Evolutionary conservation across 768 basidiomycete species (phyloP).

Genomic region (Mycena rosella): DNA sequence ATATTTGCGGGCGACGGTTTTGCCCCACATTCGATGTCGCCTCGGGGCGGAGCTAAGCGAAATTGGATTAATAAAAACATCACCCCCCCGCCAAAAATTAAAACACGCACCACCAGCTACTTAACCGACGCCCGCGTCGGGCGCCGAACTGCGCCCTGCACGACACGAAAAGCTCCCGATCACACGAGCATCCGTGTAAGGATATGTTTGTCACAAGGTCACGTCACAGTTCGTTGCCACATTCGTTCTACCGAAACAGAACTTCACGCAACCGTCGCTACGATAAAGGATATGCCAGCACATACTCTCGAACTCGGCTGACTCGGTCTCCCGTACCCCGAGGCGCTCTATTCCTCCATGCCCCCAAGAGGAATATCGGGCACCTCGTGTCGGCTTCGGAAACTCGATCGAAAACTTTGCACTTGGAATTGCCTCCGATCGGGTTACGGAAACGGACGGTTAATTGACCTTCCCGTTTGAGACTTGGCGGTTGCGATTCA

Average conservation of each 20-base stretch:
- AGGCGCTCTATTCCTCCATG: background rate
- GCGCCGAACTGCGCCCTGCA: no score
- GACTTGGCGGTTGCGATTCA: conserved; percentile 31
- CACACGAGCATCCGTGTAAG: conserved; percentile 1
- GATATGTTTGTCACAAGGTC: conserved; percentile 28
- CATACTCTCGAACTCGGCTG: conserved; percentile 4
- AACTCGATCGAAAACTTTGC: background rate
- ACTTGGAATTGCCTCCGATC: conserved; percentile 19
- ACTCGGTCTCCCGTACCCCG: conserved; percentile 10
- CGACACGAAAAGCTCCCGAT: background rate
- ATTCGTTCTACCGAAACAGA: conserved; percentile 1
- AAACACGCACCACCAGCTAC: no score
- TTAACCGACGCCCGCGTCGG: no score
- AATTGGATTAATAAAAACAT: no score
- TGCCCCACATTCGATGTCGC: no score
- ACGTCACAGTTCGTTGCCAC: conserved; percentile 26
- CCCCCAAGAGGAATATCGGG: background rate
- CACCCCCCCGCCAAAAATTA: no score
- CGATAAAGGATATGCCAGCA: conserved; percentile 11
- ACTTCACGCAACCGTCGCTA: conserved; percentile 31
- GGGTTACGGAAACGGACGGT: conserved; percentile 24
- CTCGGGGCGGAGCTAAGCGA: no score
- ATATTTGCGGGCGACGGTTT: background rate
- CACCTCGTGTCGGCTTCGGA: background rate
- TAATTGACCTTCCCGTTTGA: conserved; percentile 26